Evolutionary conservation across 345 rosid species (phyloP).

Genomic region (Abelmoschus esculentus): DNA sequence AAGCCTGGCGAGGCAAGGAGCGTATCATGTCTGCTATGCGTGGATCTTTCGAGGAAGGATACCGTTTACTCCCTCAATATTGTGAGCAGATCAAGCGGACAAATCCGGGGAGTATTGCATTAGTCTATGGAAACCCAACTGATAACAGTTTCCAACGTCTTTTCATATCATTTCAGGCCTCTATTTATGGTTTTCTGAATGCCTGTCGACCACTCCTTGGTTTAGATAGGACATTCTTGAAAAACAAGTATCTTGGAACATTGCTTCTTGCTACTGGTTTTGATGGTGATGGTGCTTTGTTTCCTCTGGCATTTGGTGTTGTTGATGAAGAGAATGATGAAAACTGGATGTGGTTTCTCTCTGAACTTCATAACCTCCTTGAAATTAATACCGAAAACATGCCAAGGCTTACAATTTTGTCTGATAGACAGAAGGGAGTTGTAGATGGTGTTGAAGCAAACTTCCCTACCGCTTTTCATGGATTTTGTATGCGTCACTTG

Average conservation of each 20-base stretch:
- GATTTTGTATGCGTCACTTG: too few species aligned
- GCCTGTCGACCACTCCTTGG: conserved; percentile 97
- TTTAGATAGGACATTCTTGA: conserved; percentile 74
- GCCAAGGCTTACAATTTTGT: conserved; percentile 93
- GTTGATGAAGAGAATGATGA: conserved; percentile 99
- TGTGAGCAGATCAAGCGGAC: conserved; percentile 89
- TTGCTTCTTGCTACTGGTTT: conserved; percentile 92
- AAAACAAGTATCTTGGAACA: conserved; percentile 93
- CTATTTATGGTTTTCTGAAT: conserved; percentile 88
- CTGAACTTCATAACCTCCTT: conserved; percentile 87
- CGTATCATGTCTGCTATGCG: conserved; percentile 98
- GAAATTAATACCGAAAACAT: conserved; percentile 93
- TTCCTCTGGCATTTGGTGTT: conserved; percentile 93
- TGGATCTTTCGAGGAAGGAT: conserved; percentile 98
- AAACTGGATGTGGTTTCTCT: conserved; percentile 99
- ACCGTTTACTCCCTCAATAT: conserved; percentile 85
- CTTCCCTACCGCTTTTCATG: too few species aligned
- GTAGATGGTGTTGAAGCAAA: conserved; percentile 94
- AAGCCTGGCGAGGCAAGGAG: conserved; percentile 99
- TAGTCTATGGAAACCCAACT: conserved; percentile 65
- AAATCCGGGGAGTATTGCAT: conserved; percentile 85
- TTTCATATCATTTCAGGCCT: conserved; percentile 94
- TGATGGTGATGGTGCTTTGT: conserved; percentile 91
- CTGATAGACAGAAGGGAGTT: conserved; percentile 83
- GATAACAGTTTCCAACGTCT: conserved; percentile 92